These are phyloP conservation scores for Cryphonectria carpinicola DNA, from an alignment of 2,329 filamentous ascomycete species.

Conservation along the genomic window DNA sequence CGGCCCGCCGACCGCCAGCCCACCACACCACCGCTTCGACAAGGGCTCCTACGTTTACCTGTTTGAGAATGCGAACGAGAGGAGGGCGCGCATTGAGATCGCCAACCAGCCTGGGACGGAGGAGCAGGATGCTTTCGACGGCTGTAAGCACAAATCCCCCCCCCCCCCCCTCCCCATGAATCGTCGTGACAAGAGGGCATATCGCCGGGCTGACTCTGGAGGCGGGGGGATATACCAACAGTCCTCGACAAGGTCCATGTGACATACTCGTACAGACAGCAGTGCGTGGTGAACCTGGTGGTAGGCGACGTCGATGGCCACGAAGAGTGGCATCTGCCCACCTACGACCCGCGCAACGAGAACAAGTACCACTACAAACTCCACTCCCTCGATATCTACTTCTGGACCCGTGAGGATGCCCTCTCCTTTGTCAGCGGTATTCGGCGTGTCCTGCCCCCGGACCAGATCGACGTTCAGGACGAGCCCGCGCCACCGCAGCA, in stretches of 20 bases:
- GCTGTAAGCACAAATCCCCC: slow-evolving; percentile 60
- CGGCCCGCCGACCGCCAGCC: slow-evolving; percentile 65
- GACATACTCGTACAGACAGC: slow-evolving; percentile 74
- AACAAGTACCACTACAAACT: slow-evolving; percentile 80
- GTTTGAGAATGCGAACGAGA: slow-evolving; percentile 71
- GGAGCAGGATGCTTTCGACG: slow-evolving; percentile 79
- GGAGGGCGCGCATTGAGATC: slow-evolving; percentile 72
- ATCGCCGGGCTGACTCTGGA: slow-evolving; percentile 30
- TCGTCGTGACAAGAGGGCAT: not conserved
- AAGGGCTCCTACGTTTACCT: slow-evolving; percentile 80
- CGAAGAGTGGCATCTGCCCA: slow-evolving; percentile 75
- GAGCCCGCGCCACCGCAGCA: slow-evolving; percentile 59
- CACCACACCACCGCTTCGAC: slow-evolving; percentile 80
- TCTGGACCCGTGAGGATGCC: slow-evolving; percentile 77
- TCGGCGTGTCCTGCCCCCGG: slow-evolving; percentile 63
- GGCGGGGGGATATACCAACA: slow-evolving; percentile 37
- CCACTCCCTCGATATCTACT: slow-evolving; percentile 76
- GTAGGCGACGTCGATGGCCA: slow-evolving; percentile 58
- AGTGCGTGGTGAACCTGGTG: slow-evolving; percentile 69
- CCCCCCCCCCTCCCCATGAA: no score
- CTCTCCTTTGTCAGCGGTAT: slow-evolving; percentile 71
- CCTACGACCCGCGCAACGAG: slow-evolving; percentile 72
- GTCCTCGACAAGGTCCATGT: slow-evolving; percentile 69
- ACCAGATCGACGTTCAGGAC: slow-evolving; percentile 66
- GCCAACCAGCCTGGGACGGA: slow-evolving; percentile 75